Base-by-base conservation (phyloP, 1,284 basidiomycete genomes). In the Calocybe gambosa region DNA sequence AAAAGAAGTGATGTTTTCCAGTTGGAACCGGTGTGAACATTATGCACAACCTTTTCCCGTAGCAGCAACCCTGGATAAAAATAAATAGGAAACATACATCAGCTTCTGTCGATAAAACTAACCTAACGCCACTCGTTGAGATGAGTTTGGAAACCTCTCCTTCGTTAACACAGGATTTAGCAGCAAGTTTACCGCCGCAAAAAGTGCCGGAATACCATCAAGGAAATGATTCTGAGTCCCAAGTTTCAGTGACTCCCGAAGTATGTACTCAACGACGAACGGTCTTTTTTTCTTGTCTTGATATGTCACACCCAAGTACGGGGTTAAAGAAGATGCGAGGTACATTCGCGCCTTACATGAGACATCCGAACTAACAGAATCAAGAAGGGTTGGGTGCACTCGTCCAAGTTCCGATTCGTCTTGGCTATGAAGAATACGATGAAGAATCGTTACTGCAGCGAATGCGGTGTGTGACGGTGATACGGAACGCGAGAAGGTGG, bases 171-270 rank as follows among this genome's bases (percentile, higher is more conserved):
- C 64, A 3, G 70, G 68, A 29, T 64, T 63, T 43, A 61, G 62
- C 12, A 89, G 56, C 9, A 78, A 38, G 1, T 72, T 64, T 0
- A 75, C 71, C 0, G 84, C 81, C 1, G 69, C 58, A 56, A 89
- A 90, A 1, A 93, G 69, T 2, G 76, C 67, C 0, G 86, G 80
- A 23, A 93, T 80, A 3, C 86, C 85, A 55, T 85, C 80, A 4
- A 85, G 63, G 54, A 82, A 89, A 54, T 90, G 85, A 50, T 85
- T 80, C 52, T 90, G 88, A 19, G 77, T 75, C 7, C 91, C 91
- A 20, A 93, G 73, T 68, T 92, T 95, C 50, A 95, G 65, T 5
- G 85, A 86, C 45, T 94, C 89, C 34, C 85, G 75, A 34, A 95
- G 77, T 26, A 85, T 80, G n/a, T 77, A 77, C 43, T 87, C 80